Base-by-base conservation (phyloP, 1,284 basidiomycete genomes). In the Ustilago loliicola region DNA sequence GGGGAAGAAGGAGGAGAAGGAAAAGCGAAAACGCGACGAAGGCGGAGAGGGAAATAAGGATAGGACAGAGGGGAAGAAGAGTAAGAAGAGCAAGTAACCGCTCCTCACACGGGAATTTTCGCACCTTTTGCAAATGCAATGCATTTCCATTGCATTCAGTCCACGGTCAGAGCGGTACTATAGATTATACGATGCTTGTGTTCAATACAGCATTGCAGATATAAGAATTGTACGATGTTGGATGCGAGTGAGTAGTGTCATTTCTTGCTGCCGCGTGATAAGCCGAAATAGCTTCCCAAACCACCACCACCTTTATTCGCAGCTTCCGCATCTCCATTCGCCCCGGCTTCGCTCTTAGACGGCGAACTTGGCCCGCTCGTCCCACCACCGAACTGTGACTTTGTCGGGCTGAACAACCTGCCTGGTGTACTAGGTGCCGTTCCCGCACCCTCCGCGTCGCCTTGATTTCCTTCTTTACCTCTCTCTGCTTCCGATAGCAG, bases 401-500 rank as follows among this genome's bases (percentile, higher is more conserved):
- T 38, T 4, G 52, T 58, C 15, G 65, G 71, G 17, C 57, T 61
- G 6, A 64, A 60, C 48, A 73, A 23, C 19, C 50, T 27, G 2
- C 30, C 47, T 34, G 56, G 52, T 8, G 61, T 57, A 21, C 36
- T 61, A 15, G 63, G 47, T 19, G 29, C 23, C 1, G 30, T 36
- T 21, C 17, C 45, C 11, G 9, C 50, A 0, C 9, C 68, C 10
- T 3, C 36, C 0, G 8, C 58, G 23, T 50, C 48, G 8, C 8
- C 40, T 8, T 38, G 36, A 4, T 34, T 34, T 6, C 34, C 32
- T 21, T 32, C 29, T 27, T 61, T 66, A 0, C 80, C 72, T 9
- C 79, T 62, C 27, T 84, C 83, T 0, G 82, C 84, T 55, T 86
- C 85, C 0, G 79, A 80, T 0, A 86, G 73, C 1, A 86, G 66